Evolutionary conservation across 1,284 basidiomycete species (phyloP), one percentile per base, ranked within the genome.

Genomic region (Heterobasidion occidentale): DNA sequence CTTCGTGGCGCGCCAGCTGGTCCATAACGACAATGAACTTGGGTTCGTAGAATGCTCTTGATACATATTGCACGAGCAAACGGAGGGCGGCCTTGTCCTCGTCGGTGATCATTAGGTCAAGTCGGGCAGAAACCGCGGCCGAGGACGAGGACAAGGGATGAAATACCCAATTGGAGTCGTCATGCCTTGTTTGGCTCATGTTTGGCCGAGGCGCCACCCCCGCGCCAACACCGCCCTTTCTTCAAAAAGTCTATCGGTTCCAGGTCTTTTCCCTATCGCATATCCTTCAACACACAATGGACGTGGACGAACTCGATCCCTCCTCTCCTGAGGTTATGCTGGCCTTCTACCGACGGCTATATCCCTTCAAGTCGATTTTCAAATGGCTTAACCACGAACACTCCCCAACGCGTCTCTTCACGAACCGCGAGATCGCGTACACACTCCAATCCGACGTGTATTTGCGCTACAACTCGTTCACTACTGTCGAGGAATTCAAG

Each of bases 361-460:
- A 97, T 67, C 96, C 96, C 1, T 99, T 94, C 80, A 92, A 93
- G 69, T 88, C 92, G 4, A 81, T 98, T 64, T 98, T 88, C 74
- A 80, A 82, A 61, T 99, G 97, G 97, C 79, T 99, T 33, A 98
- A 98, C 68, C 95, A 98, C 62, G 90, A 90, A 59, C 88, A 91
- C 59, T 74, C 78, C 61, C 82, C 87, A 6, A 78, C 80, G 12
- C 83, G 83, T 60, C 81, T 92, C 54, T 96, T 92, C 72, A 90
- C 91, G 7, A 84, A 98, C 67, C 88, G 96, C 67, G 96, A 99
- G 70, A 97, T 99, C 69, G 90, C 96, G n/a, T 96, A 98, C 68
- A 98, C 95, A 2, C 82, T 99, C 14, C 81, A 82, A 54, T 90
- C 90, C 58, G 95, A 98, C 63, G 86, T 92, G 5, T 98, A 99